Conservation (phyloP, 176 grass and related monocot genomes). For the Bothriochloa decipiens region DNA sequence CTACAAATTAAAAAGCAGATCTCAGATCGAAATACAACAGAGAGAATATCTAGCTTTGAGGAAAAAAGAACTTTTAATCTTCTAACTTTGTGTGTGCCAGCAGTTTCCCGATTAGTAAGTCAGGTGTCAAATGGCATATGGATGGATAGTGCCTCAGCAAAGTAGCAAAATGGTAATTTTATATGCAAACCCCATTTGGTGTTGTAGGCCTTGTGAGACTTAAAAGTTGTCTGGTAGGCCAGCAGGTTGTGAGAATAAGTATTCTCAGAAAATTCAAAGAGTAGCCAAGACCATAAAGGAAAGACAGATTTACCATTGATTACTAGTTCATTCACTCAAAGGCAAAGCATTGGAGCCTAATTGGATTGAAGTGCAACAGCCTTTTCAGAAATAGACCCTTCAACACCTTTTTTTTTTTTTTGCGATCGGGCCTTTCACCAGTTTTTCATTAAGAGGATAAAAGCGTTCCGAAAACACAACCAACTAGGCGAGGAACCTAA, state of each 20-base stretch:
- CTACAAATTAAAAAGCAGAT: background rate
- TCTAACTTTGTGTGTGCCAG: background rate
- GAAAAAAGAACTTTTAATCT: too few relatives aligned
- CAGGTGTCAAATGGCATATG: background rate
- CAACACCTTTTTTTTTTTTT: too few relatives aligned
- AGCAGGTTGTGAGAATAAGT: background rate
- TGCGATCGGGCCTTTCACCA: too few relatives aligned
- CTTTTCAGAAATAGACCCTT: background rate
- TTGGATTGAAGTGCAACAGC: background rate
- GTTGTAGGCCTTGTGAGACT: too few relatives aligned
- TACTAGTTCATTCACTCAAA: background rate
- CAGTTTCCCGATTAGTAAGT: background rate
- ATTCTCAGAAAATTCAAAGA: background rate
- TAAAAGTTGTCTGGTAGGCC: too few relatives aligned
- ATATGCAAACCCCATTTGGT: background rate
- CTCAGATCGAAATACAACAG: background rate
- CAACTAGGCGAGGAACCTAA: too few relatives aligned
- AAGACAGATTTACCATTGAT: background rate
- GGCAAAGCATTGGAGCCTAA: background rate
- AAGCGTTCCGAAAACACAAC: too few relatives aligned
- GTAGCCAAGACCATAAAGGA: background rate
- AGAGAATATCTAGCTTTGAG: background rate
- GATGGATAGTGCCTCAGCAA: background rate
- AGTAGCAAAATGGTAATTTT: background rate
- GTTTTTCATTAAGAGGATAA: too few relatives aligned